phyloP scores from a whole-genome alignment of 805 yeast species.

The Nematodospora valgi region DNA sequence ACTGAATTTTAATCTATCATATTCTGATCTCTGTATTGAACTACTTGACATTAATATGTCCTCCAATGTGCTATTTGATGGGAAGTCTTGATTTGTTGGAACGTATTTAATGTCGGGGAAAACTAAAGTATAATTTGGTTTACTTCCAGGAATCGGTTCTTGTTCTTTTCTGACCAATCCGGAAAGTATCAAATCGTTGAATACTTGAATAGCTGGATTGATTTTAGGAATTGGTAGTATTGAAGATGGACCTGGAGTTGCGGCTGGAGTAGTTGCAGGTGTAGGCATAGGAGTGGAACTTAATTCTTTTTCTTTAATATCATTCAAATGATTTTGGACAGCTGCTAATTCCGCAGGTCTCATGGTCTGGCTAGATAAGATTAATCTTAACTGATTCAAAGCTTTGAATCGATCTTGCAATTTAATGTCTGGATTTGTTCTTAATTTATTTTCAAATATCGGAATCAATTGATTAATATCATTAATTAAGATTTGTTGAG shows the following conservation, averaged over 20 bases:
- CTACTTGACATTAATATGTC: conserved; percentile 17
- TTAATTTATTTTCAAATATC: conserved; percentile 39
- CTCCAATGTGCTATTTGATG: conserved; percentile 19
- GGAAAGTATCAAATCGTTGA: conserved; percentile 29
- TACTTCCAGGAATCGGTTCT: conserved; percentile 37
- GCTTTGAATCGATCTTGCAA: conserved; percentile 43
- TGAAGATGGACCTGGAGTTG: conserved; percentile 10
- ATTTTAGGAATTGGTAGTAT: conserved; percentile 9
- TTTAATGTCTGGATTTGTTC: conserved; percentile 40
- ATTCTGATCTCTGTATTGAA: conserved; percentile 25
- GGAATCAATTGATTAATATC: conserved; percentile 39
- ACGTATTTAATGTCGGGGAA: conserved; percentile 30
- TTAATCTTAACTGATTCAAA: conserved; percentile 39
- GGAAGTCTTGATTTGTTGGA: conserved; percentile 13
- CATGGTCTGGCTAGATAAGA: conserved; percentile 37
- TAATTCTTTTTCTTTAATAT: conserved; percentile 33
- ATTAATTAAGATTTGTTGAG: conserved; percentile 20
- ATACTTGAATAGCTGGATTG: conserved; percentile 23
- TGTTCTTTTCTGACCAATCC: conserved; percentile 41
- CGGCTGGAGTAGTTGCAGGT: conserved; percentile 9
- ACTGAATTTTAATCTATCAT: conserved; percentile 29
- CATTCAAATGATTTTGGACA: conserved; percentile 34
- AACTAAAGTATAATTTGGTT: conserved; percentile 28
- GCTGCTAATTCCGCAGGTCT: conserved; percentile 32
- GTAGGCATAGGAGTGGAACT: conserved; percentile 8